Evolutionary conservation across 495 filamentous ascomycete species (phyloP).

Genomic region (Lasiosphaeria miniovina): DNA sequence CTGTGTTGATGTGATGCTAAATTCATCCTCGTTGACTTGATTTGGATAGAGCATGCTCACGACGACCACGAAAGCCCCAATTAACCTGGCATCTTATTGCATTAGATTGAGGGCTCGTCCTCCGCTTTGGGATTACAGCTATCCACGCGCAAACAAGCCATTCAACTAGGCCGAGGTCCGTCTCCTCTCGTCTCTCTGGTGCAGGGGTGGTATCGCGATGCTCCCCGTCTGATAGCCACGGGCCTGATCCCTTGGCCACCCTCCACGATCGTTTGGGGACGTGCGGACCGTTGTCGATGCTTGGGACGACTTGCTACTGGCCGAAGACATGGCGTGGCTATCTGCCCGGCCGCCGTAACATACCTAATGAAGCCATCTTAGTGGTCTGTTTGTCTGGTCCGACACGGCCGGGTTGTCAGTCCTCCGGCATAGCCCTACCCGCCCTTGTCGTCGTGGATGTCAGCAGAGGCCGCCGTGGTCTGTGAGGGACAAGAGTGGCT

Average conservation of each 20-base stretch:
- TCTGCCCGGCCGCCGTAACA: conserved; percentile 13
- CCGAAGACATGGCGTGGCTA: not conserved
- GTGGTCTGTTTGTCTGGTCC: conserved; percentile 2
- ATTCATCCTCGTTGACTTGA: too few species aligned
- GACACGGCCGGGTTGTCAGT: conserved; percentile 5
- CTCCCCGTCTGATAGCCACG: too few species aligned
- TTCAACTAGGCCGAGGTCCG: too few species aligned
- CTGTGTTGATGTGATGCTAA: too few species aligned
- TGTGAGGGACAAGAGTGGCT: conserved; percentile 3
- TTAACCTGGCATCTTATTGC: conserved; percentile 2
- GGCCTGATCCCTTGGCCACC: not conserved
- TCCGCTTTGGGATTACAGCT: not conserved
- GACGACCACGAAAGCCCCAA: not conserved
- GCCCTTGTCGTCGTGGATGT: not conserved
- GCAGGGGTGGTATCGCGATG: too few species aligned
- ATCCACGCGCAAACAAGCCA: too few species aligned
- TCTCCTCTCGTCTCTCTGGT: not conserved
- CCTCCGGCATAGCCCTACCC: conserved; percentile 15
- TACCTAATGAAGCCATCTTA: conserved; percentile 18
- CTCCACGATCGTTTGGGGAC: conserved; percentile 12
- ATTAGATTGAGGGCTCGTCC: conserved; percentile 6
- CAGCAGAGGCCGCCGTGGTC: conserved; percentile 25
- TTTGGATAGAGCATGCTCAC: not conserved
- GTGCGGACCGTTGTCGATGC: conserved; percentile 9
- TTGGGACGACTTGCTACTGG: conserved; percentile 15